Base-by-base conservation (phyloP, 192 early-diverging fungal genomes). In the Entomortierella lignicola region DNA sequence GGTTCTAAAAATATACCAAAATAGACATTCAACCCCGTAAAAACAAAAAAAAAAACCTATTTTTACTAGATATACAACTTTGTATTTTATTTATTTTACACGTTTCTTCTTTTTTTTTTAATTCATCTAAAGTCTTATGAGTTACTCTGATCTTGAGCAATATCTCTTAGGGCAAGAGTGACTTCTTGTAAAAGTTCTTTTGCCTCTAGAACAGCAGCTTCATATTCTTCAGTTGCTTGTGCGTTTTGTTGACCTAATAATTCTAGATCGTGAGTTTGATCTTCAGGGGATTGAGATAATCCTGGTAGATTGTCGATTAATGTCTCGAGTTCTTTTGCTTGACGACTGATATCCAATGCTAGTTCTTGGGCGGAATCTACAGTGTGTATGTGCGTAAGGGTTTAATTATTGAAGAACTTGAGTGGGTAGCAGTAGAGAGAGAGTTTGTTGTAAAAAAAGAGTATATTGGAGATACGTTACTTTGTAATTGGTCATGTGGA, bases 281-380 rank as follows among this genome's bases (percentile, higher is more conserved):
- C 86, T 44, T 83, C 84, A 29, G 83, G 84, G 1, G 80, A 81
- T 43, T 80, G 72, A 15, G 81, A 43, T 15, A 87, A 81, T 0
- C 84, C 84, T 1, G 86, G 86, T 17, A 87, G 34, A 39, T 71
- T 80, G 27, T 87, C 84, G 63, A 85, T 82, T 15, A 87, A 47
- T 2, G 81, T 64, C 31, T 87, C 86, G 27, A 87, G 81, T 51
- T 87, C 86, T 37, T 87, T 84, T 1, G 84, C 82, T 50, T 87
- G 83, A n/a, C 83, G 85, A 20, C 79, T 80, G 39, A 87, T 71
- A 66, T 87, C 86, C 12, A 85, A 41, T 12, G 75, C 86, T 8
- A 87, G 60, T 69, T 87, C 86, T 53, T 84, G 75, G 54, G 82
- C 75, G 32, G 81, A 84, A 26, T 71, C 84, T 85, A 31, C 18